Evolutionary conservation across 2,329 filamentous ascomycete species (phyloP).

Genomic region (Verticillium dahliae): DNA sequence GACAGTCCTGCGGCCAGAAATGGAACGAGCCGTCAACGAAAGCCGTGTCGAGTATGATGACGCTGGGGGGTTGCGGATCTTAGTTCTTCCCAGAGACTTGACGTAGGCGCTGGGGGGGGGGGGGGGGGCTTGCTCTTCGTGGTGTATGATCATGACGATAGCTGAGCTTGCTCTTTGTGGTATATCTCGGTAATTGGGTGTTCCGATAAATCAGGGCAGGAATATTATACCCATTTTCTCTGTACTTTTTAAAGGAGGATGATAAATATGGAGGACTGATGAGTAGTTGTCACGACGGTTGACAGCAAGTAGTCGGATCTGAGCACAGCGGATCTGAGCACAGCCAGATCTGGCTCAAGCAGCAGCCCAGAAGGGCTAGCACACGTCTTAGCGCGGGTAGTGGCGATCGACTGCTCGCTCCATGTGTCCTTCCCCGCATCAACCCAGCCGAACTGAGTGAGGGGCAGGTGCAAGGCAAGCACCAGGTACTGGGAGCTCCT

Average conservation of each 20-base stretch:
- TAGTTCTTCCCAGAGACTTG: slow-evolving; percentile 4
- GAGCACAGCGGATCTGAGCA: too few relatives aligned
- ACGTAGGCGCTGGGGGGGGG: neutral
- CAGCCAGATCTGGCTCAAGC: neutral
- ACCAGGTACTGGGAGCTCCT: neutral
- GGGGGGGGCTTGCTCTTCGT: neutral
- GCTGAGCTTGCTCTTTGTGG: neutral
- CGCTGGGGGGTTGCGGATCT: slow-evolving; percentile 38
- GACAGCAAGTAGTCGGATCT: too few relatives aligned
- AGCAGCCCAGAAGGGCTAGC: neutral
- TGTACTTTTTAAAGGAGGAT: too few relatives aligned
- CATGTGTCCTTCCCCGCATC: neutral
- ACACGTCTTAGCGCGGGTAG: neutral
- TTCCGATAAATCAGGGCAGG: too few relatives aligned
- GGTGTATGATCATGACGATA: slow-evolving; percentile 1
- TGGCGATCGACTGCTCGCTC: neutral
- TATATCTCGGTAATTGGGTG: too few relatives aligned
- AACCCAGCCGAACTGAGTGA: neutral
- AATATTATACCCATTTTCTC: too few relatives aligned
- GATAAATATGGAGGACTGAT: too few relatives aligned
- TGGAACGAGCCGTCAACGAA: slow-evolving; percentile 50
- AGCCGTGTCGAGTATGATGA: slow-evolving; percentile 51
- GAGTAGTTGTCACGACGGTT: too few relatives aligned
- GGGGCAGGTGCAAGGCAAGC: neutral
- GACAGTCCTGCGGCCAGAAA: slow-evolving; percentile 41